Conservation (phyloP, 768 basidiomycete species). For the Peribolospora kevripleyi region DNA sequence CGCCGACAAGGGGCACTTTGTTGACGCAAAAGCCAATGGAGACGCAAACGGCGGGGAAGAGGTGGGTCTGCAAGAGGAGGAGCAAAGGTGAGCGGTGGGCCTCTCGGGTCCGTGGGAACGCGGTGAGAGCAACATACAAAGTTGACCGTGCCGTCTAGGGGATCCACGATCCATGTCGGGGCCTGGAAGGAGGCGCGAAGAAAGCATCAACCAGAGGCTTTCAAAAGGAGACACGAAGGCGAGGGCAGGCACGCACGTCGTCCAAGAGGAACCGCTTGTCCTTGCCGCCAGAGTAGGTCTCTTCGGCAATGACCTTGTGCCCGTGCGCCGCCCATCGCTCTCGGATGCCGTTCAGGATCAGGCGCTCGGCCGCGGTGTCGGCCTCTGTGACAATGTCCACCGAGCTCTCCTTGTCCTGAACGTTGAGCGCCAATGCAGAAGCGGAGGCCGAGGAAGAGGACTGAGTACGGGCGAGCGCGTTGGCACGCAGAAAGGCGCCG, state of each 20-base stretch:
- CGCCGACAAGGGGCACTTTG: slow-evolving; percentile 12
- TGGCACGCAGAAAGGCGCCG: slow-evolving; percentile 11
- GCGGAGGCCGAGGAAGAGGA: background rate
- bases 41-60: slow-evolving; percentile 13
- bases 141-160: slow-evolving; percentile 13
- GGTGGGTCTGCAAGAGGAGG: background rate
- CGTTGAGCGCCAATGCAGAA: slow-evolving; percentile 6
- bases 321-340: slow-evolving; percentile 7
- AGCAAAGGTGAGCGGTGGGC: too few species aligned
- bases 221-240: background rate
- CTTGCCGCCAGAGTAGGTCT: slow-evolving; percentile 13
- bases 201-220: background rate
- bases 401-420: slow-evolving; percentile 7
- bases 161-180: slow-evolving; percentile 14
- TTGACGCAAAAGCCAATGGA: slow-evolving; percentile 12
- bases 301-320: slow-evolving; percentile 13
- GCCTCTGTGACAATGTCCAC: slow-evolving; percentile 8
- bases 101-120: too few species aligned
- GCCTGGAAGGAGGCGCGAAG: background rate
- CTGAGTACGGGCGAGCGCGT: slow-evolving; percentile 6
- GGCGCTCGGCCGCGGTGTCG: slow-evolving; percentile 7
- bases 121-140: slow-evolving; percentile 2
- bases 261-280: slow-evolving; percentile 13
- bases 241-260: slow-evolving; percentile 2
- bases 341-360: slow-evolving; percentile 8